phyloP scores from a whole-genome alignment of 331 rosid species.

The Erythrophleum ivorense region DNA sequence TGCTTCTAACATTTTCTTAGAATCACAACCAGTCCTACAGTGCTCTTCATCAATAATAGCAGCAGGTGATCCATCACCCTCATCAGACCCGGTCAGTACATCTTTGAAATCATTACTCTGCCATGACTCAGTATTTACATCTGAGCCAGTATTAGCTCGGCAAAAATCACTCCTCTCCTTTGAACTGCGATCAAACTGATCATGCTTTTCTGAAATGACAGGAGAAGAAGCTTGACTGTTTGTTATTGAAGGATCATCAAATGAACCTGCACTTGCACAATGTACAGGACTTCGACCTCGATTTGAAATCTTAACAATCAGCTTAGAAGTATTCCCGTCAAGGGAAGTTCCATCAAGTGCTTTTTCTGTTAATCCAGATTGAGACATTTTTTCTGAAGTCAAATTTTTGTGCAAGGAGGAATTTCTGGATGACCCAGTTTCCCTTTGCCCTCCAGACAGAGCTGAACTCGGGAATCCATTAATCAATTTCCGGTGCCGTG shows the following conservation, averaged over 20 bases:
- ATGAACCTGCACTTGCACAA: constrained; percentile 56
- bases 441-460: constrained; percentile 60
- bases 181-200: constrained; percentile 48
- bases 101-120: constrained; percentile 62
- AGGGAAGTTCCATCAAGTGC: constrained; percentile 50
- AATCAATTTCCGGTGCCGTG: constrained; percentile 67
- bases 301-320: constrained; percentile 80
- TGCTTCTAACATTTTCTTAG: constrained; percentile 46
- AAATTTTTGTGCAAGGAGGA: constrained; percentile 43
- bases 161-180: constrained; percentile 53
- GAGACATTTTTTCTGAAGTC: constrained; percentile 62
- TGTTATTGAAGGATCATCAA: constrained; percentile 59
- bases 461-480: constrained; percentile 69
- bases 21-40: constrained; percentile 47
- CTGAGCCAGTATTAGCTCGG: constrained; percentile 50
- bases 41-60: constrained; percentile 47
- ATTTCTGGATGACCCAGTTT: constrained; percentile 45
- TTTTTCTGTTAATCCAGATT: constrained; percentile 53
- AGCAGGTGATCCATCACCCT: constrained; percentile 56
- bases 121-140: constrained; percentile 52
- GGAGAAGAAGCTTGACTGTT: constrained; percentile 66
- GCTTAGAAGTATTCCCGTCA: constrained; percentile 61
- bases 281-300: constrained; percentile 66
- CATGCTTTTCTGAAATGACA: constrained; percentile 57
- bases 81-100: constrained; percentile 59